Evolutionary conservation across 805 yeast species (phyloP).

Genomic region (Yarrowia sp.): DNA sequence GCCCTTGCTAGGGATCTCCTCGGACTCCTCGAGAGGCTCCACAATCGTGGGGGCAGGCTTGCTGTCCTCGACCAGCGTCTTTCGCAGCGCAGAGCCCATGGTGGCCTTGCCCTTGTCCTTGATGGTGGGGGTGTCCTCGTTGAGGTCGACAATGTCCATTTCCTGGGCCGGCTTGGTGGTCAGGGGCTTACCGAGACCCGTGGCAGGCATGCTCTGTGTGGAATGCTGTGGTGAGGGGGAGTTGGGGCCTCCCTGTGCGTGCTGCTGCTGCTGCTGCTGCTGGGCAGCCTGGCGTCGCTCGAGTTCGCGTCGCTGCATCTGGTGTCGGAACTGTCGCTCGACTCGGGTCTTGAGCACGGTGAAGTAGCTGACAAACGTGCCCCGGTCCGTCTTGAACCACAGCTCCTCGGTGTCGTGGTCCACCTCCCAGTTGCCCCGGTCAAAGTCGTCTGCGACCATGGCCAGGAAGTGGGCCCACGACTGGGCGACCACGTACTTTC

Average conservation of each 20-base stretch:
- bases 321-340: conserved; percentile 33
- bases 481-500: conserved; percentile 79
- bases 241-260: not conserved
- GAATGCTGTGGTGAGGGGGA: conserved; percentile 18
- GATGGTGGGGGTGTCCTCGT: not conserved
- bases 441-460: conserved; percentile 81
- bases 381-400: conserved; percentile 58
- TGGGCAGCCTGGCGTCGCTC: conserved; percentile 6
- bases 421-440: conserved; percentile 74
- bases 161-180: conserved; percentile 2
- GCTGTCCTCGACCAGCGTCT: conserved; percentile 7
- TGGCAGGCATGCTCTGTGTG: conserved; percentile 16
- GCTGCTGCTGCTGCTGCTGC: conserved; percentile 13
- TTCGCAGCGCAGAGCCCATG: conserved; percentile 12
- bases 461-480: conserved; percentile 88
- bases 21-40: conserved; percentile 8
- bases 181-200: conserved; percentile 21
- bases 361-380: conserved; percentile 66
- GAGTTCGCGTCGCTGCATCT: conserved; percentile 26
- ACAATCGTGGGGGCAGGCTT: not conserved
- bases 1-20: conserved; percentile 20
- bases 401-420: conserved; percentile 62
- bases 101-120: conserved; percentile 25
- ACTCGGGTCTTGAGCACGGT: conserved; percentile 51
- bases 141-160: conserved; percentile 12